Percentiles rank a stretch among this genome's conserved stretches.
phyloP scores from a whole-genome alignment of 345 rosid species.

The Citrus trifoliata region DNA sequence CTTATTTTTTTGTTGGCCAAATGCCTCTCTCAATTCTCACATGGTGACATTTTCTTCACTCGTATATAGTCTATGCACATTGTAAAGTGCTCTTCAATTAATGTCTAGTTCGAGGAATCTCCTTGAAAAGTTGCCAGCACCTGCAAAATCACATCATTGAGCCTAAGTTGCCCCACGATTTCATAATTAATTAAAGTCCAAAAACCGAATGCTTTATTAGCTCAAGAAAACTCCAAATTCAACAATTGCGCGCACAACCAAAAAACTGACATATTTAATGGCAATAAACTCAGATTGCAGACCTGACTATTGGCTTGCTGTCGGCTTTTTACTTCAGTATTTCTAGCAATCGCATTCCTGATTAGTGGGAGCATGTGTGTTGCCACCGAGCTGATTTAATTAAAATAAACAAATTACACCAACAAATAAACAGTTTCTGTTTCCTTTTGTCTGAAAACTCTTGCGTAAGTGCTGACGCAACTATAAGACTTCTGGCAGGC shows the following conservation, averaged over 20 bases:
- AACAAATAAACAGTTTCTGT: background rate
- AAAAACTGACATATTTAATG: background rate
- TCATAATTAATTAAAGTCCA: background rate
- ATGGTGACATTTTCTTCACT: background rate
- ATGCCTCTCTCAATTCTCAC: background rate
- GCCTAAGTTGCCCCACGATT: background rate
- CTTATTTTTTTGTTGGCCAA: background rate
- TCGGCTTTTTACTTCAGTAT: background rate
- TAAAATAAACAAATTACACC: too few species aligned
- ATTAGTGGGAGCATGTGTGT: conserved; percentile 19
- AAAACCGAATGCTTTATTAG: background rate
- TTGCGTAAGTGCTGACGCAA: conserved; percentile 19
- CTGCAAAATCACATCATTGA: background rate
- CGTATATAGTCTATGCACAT: background rate
- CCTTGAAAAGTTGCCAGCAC: background rate
- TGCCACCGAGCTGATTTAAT: background rate
- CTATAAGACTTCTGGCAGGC: background rate
- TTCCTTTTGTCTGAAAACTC: background rate
- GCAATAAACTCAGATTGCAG: background rate
- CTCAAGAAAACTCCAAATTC: background rate
- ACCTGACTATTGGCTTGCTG: background rate
- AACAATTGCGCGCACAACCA: background rate
- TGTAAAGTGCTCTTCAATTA: background rate
- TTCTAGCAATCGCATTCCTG: conserved; percentile 5
- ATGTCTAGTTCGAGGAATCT: background rate